Base-by-base conservation (phyloP, 2,329 filamentous ascomycete genomes). In the Fusarium buxicola region DNA sequence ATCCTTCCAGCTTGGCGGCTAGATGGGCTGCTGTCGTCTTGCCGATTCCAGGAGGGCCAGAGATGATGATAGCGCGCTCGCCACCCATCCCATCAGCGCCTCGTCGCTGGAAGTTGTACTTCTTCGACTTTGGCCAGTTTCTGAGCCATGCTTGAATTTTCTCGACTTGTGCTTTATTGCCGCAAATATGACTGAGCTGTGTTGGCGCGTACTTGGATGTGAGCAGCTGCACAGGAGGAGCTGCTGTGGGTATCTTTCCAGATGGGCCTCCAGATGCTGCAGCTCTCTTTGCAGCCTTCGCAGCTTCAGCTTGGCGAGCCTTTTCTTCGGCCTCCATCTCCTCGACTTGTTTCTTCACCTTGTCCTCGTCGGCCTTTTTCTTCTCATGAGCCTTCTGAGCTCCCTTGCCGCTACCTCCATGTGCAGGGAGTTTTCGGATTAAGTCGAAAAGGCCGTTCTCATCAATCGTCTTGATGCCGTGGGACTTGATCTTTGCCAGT, bases 1-100 rank as follows among this genome's bases (percentile, higher is more conserved):
- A 98, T 2, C 94, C 94, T 73, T 96, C 94, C 16, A 98, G 80
- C 72, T 93, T 96, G 1, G 95, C 94, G 13, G 96, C 92, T 27
- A 99, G 82, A 80, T 99, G 95, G 21, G 95, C 95, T 45, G 96
- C 92, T 28, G 95, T 99, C 3, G 95, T 99, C 79, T 99, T 99
- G 68, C 95, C 95, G 66, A 99, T 97, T 15, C 95, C 95, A 27
- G 95, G 95, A 13, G 95, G 94, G 0, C 95, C 95, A 66, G 96
- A 94, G 51, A 99, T 89, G 74, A 98, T 96, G 65, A 98, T 89
- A n/a, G 94, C 92, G 63, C 95, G 89, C 69, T 90, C 91, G 0
- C 84, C 84, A 30, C 94, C 94, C 74, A 89, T 89, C 2, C 94
- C 95, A 76, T 98, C 94, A 9, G 90, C 84, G 1, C 95, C 95